Evolutionary conservation across 2,329 filamentous ascomycete genomes (phyloP), one percentile per base, ranked within the genome.

Genomic region (Aspergillus sojae): DNA sequence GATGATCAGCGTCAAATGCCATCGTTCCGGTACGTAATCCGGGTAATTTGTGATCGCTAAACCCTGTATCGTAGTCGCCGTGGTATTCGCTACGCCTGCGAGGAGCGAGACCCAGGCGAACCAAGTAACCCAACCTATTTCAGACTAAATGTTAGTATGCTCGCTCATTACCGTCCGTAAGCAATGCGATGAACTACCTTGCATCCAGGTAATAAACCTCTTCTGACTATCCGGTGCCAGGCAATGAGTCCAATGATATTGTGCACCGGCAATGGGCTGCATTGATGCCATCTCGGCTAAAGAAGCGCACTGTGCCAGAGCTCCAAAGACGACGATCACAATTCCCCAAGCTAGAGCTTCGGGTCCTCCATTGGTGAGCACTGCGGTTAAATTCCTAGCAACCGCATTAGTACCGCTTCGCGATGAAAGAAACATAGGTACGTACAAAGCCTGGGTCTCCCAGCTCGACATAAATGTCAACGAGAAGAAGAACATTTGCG

Each of bases 161-260:
- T 23, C 4, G n/a, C 3, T 5, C 5, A 16, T 16, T n/a, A 6
- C 2, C 16, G 68, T 2, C 70, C 67, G 6, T 69, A 1, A 9
- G n/a, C 11, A 67, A 21, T 73, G 58, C 48, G 67, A 21, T 12
- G 10, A 48, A 26, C 21, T 71, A 52, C 76, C 78, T 50, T 68
- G 65, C 62, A 70, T 69, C 68, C 70, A 70, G 16, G 76, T 78
- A 26, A 74, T 75, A 52, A 79, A 78, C 53, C 65, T 70, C 45
- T 65, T 67, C 26, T 71, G 70, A 1, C 62, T 62, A 0, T 64
- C 62, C 1, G 76, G 77, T 12, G 77, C 76, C 21, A 79, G 67
- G 10, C 71, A 66, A 32, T 73, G 72, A 5, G 78, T 81, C 79
- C 79, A 81, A 64, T 80, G 77, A 62, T 81, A 81, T 63, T 80